Percentiles rank a stretch among this genome's conserved stretches.
Conservation (phyloP, 176 grass and related monocot genomes). For the Carex scoparia region DNA sequence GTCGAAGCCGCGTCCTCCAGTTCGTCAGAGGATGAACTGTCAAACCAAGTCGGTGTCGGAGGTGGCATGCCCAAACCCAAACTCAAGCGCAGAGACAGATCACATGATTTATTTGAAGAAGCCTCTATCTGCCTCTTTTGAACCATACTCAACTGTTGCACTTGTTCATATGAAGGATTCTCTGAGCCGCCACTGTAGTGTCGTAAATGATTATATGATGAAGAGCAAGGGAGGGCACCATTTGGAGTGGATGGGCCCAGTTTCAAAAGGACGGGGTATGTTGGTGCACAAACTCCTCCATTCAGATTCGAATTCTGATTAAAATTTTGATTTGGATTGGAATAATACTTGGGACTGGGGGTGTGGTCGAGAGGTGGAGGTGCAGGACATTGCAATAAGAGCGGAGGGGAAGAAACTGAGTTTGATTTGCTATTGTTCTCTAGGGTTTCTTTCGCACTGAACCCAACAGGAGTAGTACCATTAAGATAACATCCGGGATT, state of each 20-base stretch:
- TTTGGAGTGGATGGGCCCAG: constrained; percentile 11
- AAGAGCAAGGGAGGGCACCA: constrained; percentile 4
- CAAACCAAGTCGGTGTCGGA: constrained; percentile 22
- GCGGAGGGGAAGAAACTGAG: constrained; percentile 2
- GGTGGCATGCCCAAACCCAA: constrained; percentile 10
- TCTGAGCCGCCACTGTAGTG: neutral
- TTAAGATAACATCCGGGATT: constrained; percentile 45
- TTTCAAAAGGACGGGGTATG: constrained; percentile 25
- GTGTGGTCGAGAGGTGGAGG: neutral
- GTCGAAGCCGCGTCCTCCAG: constrained; percentile 38
- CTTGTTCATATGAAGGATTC: neutral
- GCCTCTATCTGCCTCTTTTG: neutral
- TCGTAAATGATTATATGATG: constrained; percentile 19
- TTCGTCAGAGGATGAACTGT: constrained; percentile 28
- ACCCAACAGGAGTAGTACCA: neutral
- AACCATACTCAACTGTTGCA: neutral
- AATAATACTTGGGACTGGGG: neutral
- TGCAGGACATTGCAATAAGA: neutral
- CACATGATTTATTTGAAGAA: constrained; percentile 27
- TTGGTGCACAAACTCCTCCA: neutral
- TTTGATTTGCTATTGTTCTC: constrained; percentile 16
- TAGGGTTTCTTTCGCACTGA: constrained; percentile 12
- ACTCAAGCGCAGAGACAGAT: constrained; percentile 37
- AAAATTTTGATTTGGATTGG: neutral
- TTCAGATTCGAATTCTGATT: neutral